These are phyloP conservation scores for Thalassiosira gravida DNA, from an alignment of 352 stramenopile species.

Conservation along the genomic window DNA sequence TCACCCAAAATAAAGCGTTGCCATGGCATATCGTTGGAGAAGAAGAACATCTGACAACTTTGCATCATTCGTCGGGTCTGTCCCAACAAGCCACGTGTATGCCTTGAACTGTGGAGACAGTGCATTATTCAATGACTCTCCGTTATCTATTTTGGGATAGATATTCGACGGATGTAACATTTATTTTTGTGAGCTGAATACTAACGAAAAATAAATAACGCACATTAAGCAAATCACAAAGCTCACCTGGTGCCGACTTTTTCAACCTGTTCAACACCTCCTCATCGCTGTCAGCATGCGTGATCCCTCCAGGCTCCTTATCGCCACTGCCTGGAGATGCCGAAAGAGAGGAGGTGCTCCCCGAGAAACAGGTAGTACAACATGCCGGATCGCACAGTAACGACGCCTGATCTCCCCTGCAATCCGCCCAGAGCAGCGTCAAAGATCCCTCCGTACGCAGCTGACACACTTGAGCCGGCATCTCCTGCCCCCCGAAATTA, in stretches of 20 bases:
- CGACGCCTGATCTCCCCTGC: slow-evolving; percentile 9
- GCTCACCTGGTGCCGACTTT: slow-evolving; percentile 19
- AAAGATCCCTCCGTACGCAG: slow-evolving; percentile 22
- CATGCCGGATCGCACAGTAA: slow-evolving; percentile 21
- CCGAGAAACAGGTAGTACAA: slow-evolving; percentile 45
- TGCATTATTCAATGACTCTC: too few species aligned
- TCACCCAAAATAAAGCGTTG: too few species aligned
- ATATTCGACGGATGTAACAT: too few species aligned
- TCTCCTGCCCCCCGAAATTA: slow-evolving; percentile 33
- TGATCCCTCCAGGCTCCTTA: neutral
- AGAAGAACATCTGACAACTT: slow-evolving; percentile 31
- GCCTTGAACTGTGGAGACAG: too few species aligned
- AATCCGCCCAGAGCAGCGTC: slow-evolving; percentile 50
- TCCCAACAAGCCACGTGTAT: too few species aligned
- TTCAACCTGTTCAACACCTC: slow-evolving; percentile 20
- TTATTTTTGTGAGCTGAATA: too few species aligned
- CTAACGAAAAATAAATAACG: neutral
- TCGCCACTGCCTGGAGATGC: neutral
- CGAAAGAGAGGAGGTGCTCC: too few species aligned
- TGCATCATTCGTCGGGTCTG: too few species aligned
- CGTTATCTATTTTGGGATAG: too few species aligned
- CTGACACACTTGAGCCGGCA: slow-evolving; percentile 39
- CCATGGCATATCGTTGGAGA: too few species aligned
- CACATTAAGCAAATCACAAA: neutral
- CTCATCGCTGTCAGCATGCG: slow-evolving; percentile 3